Evolutionary conservation across 345 rosid species (phyloP), one percentile per base, ranked within the genome.

Genomic region (Kernera saxatilis): DNA sequence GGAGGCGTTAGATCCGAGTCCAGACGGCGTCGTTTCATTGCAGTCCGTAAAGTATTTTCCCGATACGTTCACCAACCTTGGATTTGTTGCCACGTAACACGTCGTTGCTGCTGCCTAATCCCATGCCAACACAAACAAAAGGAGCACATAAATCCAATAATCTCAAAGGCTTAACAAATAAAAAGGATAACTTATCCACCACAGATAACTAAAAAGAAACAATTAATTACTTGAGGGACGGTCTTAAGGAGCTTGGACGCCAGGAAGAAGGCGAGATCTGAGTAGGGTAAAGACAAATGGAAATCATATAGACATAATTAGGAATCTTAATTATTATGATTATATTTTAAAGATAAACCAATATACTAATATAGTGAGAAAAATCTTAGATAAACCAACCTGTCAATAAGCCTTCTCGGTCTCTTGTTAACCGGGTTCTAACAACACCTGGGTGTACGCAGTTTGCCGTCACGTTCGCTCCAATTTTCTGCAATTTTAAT

Each of bases 391-490:
- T 37, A 73, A 56, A 45, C 59, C 57, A 30, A 90, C 98, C 97
- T 56, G 99, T 95, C 50, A 84, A 55, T 15, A 86, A 72, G 60
- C 99, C 98, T 73, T 95, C 98, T 61, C 97, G 84, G 71, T 92
- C 98, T 69, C 99, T 81, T 23, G 97, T 91, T 57, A 94, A 88
- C 68, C 96, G 82, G 68, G 99, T 94, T 68, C 88, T 78, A 39
- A 94, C 99, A 6, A 94, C 84, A 13, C 99, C 99, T 3, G 99
- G 99, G 71, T 94, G 96, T 52, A 94, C 95, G 69, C 95, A 89
- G 52, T 94, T 94, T 29, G 81, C 96, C 0, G 90, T 91, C 79
- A 94, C 93, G 72, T 91, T 89, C 70, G 86, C 90, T 48, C 74
- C 86, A 81, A 84, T 80, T 83, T 84, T 79, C 99, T 94, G 89